A percentile compares a stretch with the other conserved stretches of the same genome.
Evolutionary conservation across 1,284 basidiomycete genomes (phyloP).

Genomic region (Apiotrichum sp.): DNA sequence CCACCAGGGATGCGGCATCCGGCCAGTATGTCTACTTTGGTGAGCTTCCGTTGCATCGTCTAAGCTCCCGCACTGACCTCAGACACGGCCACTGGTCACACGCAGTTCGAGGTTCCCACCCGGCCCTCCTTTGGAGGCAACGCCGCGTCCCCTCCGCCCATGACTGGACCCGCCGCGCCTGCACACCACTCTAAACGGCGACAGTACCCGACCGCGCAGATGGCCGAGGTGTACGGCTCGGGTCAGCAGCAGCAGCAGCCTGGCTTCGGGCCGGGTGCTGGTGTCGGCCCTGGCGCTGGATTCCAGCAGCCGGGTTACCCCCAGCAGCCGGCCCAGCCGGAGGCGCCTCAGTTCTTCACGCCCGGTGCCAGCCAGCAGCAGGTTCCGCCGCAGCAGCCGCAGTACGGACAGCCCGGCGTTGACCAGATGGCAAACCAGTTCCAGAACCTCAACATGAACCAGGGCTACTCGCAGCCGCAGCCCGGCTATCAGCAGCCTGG

Average conservation of each 20-base stretch:
- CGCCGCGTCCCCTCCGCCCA: constrained; percentile 21
- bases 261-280: constrained; percentile 20
- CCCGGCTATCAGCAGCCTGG: constrained; percentile 7
- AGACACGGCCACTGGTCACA: constrained; percentile 50
- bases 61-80: neutral
- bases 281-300: constrained; percentile 1
- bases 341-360: constrained; percentile 66
- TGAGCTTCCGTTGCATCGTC: constrained; percentile 39
- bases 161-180: constrained; percentile 29
- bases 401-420: constrained; percentile 37
- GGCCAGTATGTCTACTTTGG: constrained; percentile 80
- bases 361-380: constrained; percentile 60
- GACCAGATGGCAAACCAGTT: constrained; percentile 77
- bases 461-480: constrained; percentile 26
- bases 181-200: constrained; percentile 59
- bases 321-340: constrained; percentile 32
- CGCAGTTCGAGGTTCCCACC: constrained; percentile 62
- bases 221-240: constrained; percentile 65
- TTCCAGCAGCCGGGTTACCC: constrained; percentile 43
- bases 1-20: constrained; percentile 67
- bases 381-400: constrained; percentile 33
- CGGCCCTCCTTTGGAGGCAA: constrained; percentile 25
- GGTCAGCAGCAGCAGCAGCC: constrained; percentile 22
- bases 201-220: constrained; percentile 84
- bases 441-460: constrained; percentile 72